Evolutionary conservation across 805 yeast species (phyloP).

Genomic region (Priceomyces castillae): DNA sequence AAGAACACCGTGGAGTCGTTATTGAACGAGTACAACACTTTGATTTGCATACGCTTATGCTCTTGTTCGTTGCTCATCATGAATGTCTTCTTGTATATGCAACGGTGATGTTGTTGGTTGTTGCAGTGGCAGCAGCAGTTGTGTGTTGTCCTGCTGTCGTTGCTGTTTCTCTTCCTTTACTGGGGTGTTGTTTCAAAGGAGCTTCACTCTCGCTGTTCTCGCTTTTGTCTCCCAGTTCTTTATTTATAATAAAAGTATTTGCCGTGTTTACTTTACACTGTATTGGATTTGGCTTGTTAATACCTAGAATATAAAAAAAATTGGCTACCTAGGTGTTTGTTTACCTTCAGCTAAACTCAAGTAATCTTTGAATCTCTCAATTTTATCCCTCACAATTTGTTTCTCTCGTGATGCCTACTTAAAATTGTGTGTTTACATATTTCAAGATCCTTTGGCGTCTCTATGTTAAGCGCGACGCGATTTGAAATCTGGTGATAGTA

Average conservation of each 20-base stretch:
- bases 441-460: slow-evolving; percentile 5
- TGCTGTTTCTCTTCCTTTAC: background rate
- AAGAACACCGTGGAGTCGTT: slow-evolving; percentile 42
- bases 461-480: slow-evolving; percentile 9
- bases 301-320: background rate
- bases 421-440: slow-evolving; percentile 2
- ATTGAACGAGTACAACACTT: slow-evolving; percentile 45
- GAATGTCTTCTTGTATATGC: background rate
- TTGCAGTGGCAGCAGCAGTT: background rate
- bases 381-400: slow-evolving; percentile 1
- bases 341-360: background rate
- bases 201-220: background rate
- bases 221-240: too few relatives aligned
- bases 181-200: background rate
- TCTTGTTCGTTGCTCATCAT: slow-evolving; percentile 12
- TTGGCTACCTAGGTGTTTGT: background rate
- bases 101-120: slow-evolving; percentile 4
- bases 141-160: background rate
- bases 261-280: background rate
- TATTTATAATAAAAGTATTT: too few relatives aligned
- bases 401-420: background rate
- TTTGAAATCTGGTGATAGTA: slow-evolving; percentile 2
- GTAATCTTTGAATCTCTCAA: background rate
- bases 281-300: background rate
- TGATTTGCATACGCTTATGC: slow-evolving; percentile 42